Evolutionary conservation across 2,329 filamentous ascomycete genomes (phyloP).

Genomic region (Scytalidium lignicola): DNA sequence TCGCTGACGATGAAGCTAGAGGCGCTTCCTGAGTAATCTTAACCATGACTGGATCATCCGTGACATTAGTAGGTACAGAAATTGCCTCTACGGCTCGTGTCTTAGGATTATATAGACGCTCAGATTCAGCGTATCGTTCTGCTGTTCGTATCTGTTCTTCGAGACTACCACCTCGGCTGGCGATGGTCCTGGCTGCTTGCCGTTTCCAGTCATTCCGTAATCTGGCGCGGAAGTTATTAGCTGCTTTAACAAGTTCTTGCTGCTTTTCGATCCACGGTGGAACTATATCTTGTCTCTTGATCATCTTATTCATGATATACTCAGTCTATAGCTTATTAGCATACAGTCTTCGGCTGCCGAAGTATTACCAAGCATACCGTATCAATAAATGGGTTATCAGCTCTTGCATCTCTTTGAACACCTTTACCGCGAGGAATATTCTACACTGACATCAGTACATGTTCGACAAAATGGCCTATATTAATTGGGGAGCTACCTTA

Average conservation of each 20-base stretch:
- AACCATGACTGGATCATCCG: slow-evolving; percentile 44
- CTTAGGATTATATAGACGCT: slow-evolving; percentile 59
- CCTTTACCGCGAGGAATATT: slow-evolving; percentile 77
- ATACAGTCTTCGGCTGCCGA: not conserved
- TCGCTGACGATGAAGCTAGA: slow-evolving; percentile 9
- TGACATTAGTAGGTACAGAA: slow-evolving; percentile 40
- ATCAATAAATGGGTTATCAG: slow-evolving; percentile 84
- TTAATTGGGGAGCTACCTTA: slow-evolving; percentile 30
- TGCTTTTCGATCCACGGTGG: slow-evolving; percentile 99
- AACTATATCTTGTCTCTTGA: slow-evolving; percentile 90
- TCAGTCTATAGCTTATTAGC: slow-evolving; percentile 52
- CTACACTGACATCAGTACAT: slow-evolving; percentile 25
- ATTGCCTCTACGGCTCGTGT: slow-evolving; percentile 41
- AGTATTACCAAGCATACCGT: slow-evolving; percentile 39
- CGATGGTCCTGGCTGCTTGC: slow-evolving; percentile 73
- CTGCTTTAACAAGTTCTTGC: slow-evolving; percentile 72
- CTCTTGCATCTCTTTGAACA: slow-evolving; percentile 75
- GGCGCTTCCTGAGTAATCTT: slow-evolving; percentile 35
- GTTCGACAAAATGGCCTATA: not conserved
- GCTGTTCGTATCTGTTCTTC: slow-evolving; percentile 69
- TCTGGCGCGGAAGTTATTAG: slow-evolving; percentile 65
- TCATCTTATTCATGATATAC: slow-evolving; percentile 98
- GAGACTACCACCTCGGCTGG: slow-evolving; percentile 69
- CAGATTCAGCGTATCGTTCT: slow-evolving; percentile 69
- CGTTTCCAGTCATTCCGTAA: slow-evolving; percentile 79